Conservation (phyloP, 2,329 filamentous ascomycete species). For the Rhinocladiella similis region DNA sequence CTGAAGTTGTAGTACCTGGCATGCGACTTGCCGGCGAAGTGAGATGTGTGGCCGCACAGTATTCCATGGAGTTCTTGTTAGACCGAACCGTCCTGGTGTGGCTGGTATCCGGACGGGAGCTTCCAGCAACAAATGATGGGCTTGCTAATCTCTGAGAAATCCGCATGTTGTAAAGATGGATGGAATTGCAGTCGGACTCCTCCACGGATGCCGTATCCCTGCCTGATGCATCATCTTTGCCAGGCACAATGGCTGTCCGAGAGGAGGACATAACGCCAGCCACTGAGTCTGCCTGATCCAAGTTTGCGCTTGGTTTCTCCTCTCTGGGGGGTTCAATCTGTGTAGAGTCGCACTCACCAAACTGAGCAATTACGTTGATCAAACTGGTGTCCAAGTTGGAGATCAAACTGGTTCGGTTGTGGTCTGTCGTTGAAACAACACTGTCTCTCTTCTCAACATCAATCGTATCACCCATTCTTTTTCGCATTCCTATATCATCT, state of each 20-base stretch:
- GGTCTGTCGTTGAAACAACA: background rate
- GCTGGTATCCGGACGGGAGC: conserved; percentile 19
- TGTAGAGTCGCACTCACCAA: conserved; percentile 5
- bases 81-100: conserved; percentile 3
- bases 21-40: background rate
- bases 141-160: conserved; percentile 31
- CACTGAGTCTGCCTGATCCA: too few relatives aligned
- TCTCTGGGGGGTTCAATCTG: background rate
- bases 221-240: conserved; percentile 3
- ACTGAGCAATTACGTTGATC: conserved; percentile 21
- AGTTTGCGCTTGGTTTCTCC: too few relatives aligned
- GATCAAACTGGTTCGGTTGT: conserved; percentile 16
- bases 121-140: conserved; percentile 16
- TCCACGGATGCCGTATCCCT: conserved; percentile 9
- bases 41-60: background rate
- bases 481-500: background rate
- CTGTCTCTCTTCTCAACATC: background rate
- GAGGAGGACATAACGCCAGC: background rate
- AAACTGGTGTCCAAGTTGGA: conserved; percentile 22
- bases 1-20: conserved; percentile 10
- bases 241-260: background rate
- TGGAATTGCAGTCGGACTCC: conserved; percentile 20
- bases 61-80: conserved; percentile 6
- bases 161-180: conserved; percentile 32
- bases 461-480: conserved; percentile 4